Conservation (phyloP, 2,329 filamentous ascomycete genomes). For the Xylariales sp. region DNA sequence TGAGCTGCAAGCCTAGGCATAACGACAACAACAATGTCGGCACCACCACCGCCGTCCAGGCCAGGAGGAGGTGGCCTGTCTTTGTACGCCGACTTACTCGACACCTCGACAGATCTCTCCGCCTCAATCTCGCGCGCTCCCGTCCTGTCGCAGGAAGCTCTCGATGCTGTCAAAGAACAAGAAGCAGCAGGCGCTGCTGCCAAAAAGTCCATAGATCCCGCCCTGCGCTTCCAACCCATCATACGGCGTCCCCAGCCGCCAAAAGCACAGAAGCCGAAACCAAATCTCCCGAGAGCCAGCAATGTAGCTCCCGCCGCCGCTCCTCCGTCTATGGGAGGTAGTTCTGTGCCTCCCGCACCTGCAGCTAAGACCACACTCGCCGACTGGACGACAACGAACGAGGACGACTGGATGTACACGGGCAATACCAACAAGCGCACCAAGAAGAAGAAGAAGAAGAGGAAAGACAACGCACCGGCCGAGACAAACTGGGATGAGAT, state of each 20-base stretch:
- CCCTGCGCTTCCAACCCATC: constrained; percentile 75
- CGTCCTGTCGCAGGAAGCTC: constrained; percentile 62
- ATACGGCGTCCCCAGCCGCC: constrained; percentile 73
- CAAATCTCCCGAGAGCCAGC: constrained; percentile 45
- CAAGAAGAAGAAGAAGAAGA: constrained; percentile 71
- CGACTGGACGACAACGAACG: constrained; percentile 73
- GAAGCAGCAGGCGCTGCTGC: constrained; percentile 43
- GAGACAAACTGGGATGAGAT: constrained; percentile 87
- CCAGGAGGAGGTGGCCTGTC: constrained; percentile 54
- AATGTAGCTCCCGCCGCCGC: constrained; percentile 26
- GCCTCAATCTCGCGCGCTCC: constrained; percentile 75
- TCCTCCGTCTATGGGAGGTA: constrained; percentile 10
- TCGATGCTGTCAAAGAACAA: constrained; percentile 38
- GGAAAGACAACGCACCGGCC: constrained; percentile 47
- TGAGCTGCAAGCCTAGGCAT: no score
- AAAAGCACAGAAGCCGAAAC: constrained; percentile 56
- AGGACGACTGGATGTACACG: constrained; percentile 76
- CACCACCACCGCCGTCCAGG: constrained; percentile 29
- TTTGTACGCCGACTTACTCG: constrained; percentile 81
- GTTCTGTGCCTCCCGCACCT: constrained; percentile 28
- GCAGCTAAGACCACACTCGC: constrained; percentile 66
- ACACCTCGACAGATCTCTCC: constrained; percentile 43
- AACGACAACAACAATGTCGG: constrained; percentile 20
- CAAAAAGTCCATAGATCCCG: constrained; percentile 61
- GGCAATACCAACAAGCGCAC: constrained; percentile 68